phyloP scores from a whole-genome alignment of 441 rosid genomes.

The Populus trichocarpa region DNA sequence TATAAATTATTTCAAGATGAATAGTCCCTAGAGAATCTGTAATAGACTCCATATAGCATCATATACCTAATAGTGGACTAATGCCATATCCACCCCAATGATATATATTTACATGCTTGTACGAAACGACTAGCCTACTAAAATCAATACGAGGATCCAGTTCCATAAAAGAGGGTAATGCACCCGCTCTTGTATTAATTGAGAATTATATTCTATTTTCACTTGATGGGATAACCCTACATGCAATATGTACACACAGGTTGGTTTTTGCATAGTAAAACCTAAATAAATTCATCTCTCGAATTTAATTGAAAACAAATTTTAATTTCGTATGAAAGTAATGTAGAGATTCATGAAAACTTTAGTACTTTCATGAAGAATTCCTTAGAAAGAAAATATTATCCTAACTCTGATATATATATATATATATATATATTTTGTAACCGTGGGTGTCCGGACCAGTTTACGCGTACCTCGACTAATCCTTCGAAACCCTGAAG shows the following conservation, averaged over 20 bases:
- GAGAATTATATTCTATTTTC: neutral
- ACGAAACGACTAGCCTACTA: neutral
- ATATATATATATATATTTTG: too few species aligned
- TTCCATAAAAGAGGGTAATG: neutral
- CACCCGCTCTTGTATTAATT: neutral
- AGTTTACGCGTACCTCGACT: too few species aligned
- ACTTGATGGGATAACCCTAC: neutral
- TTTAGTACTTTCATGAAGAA: too few species aligned
- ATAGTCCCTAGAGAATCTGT: neutral
- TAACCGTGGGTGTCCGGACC: too few species aligned
- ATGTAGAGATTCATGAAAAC: too few species aligned
- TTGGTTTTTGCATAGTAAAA: neutral
- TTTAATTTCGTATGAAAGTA: neutral
- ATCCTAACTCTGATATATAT: too few species aligned
- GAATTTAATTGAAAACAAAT: neutral
- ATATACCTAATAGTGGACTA: too few species aligned
- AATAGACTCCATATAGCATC: neutral
- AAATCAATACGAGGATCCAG: neutral
- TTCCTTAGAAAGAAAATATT: too few species aligned
- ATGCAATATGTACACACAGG: too few species aligned
- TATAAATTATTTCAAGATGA: neutral
- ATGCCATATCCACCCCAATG: too few species aligned
- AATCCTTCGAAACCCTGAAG: accelerated
- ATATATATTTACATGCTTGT: neutral
- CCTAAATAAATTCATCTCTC: neutral